phyloP scores from a whole-genome alignment of 495 filamentous ascomycete genomes.

The Podospora australis region DNA sequence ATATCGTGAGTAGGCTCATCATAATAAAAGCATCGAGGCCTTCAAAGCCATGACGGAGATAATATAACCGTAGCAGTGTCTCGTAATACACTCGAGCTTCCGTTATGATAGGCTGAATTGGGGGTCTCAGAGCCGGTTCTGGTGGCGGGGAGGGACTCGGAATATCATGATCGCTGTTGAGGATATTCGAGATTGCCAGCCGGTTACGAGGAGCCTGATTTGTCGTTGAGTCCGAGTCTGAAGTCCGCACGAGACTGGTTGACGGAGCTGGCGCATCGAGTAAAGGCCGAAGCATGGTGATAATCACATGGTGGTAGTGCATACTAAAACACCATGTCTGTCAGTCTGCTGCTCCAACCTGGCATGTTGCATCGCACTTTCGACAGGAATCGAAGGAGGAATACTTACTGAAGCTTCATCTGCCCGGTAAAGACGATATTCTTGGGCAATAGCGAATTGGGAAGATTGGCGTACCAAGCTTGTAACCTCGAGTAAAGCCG shows the following conservation, averaged over 20 bases:
- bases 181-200: background rate
- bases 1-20: constrained; percentile 24
- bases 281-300: constrained; percentile 17
- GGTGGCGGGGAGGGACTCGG: background rate
- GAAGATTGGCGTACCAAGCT: constrained; percentile 24
- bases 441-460: constrained; percentile 23
- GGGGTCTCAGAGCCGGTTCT: background rate
- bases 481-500: constrained; percentile 22
- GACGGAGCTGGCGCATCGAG: too few species aligned
- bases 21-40: constrained; percentile 26
- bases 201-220: too few species aligned
- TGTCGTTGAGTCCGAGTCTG: too few species aligned
- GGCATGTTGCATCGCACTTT: background rate
- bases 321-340: too few species aligned
- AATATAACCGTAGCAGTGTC: constrained; percentile 33
- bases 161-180: background rate
- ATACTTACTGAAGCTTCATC: constrained; percentile 25
- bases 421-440: constrained; percentile 30
- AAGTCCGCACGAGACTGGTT: too few species aligned
- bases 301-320: constrained; percentile 19
- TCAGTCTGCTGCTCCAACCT: too few species aligned
- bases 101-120: constrained; percentile 2
- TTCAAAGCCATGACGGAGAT: constrained; percentile 35
- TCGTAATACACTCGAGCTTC: constrained; percentile 25
- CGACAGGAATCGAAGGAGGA: background rate